Base-by-base conservation (phyloP, 352 stramenopile species). In the Peronospora farinosa region DNA sequence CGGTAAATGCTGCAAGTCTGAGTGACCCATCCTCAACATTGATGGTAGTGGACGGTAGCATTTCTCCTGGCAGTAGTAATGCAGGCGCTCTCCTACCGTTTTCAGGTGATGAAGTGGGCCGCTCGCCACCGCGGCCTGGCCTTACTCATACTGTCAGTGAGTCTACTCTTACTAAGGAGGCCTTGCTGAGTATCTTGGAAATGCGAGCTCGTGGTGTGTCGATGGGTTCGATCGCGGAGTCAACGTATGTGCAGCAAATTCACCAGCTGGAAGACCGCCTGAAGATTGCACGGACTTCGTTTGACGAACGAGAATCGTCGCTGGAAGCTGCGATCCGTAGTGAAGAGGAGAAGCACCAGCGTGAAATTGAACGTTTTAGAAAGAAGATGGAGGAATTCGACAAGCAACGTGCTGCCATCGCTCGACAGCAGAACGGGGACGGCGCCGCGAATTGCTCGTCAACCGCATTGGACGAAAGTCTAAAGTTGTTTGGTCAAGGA, bases 301-400 rank as follows among this genome's bases (percentile, higher is more conserved):
- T 81, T 43, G 69, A 88, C 33, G 78, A 89, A 42, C 63, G 62
- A n/a, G 77, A 88, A 51, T 81, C 74, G 9, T 88, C 67, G 19
- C 54, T 89, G 13, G 80, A 88, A 21, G 76, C 73, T 11, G 78
- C 72, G 15, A 88, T 91, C 35, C 74, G 78, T 37, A 86, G 63
- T 35, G 78, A 88, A 59, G 75, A 90, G 46, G 78, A 90, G 37
- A 88, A 90, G 35, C 82, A 92, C 39, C 67, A 90, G 51, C 77
- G 77, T 33, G 82, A 92, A 64, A 81, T 92, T 36, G 78, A 90
- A 57, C 75, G 76, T 0, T 89, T 89, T 31, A 69, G 77, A 16
- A 79, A 81, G 51, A 87, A 89, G 44, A 89, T 92, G 75, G 74
- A 90, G 46, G 76, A 92, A 42, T 74, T 92, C 39, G 78, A 88